Evolutionary conservation across 768 basidiomycete species (phyloP).

Genomic region (Udeniomyces megalosporus): DNA sequence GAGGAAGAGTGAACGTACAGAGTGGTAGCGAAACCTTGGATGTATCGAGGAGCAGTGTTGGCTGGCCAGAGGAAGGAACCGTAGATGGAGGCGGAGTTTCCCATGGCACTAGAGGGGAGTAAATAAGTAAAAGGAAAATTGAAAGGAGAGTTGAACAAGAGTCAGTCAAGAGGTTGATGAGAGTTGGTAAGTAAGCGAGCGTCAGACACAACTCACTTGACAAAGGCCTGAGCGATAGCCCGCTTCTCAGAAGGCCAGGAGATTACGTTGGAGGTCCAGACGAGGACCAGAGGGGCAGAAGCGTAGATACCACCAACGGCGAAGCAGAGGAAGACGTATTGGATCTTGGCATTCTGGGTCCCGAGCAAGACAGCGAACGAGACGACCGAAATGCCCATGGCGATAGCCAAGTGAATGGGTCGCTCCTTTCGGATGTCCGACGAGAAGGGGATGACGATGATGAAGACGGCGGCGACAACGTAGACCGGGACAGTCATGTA

Average conservation of each 20-base stretch:
- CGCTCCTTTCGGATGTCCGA: slow-evolving; percentile 28
- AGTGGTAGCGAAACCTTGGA: too few species aligned
- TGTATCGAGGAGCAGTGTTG: too few species aligned
- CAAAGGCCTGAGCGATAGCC: slow-evolving; percentile 26
- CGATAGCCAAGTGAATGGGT: slow-evolving; percentile 22
- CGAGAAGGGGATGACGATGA: slow-evolving; percentile 24
- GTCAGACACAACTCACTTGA: too few species aligned
- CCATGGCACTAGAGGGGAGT: too few species aligned
- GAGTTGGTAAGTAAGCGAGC: too few species aligned
- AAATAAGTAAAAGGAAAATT: too few species aligned
- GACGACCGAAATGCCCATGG: slow-evolving; percentile 18
- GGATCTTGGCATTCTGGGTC: slow-evolving; percentile 19
- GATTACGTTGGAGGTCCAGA: slow-evolving; percentile 30
- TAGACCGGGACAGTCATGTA: slow-evolving; percentile 28
- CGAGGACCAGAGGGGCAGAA: slow-evolving; percentile 23
- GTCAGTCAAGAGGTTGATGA: too few species aligned
- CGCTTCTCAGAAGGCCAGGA: slow-evolving; percentile 26
- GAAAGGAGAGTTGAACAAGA: too few species aligned
- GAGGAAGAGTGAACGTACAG: too few species aligned
- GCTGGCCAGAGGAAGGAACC: too few species aligned
- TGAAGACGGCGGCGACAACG: slow-evolving; percentile 18
- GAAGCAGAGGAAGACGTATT: slow-evolving; percentile 27
- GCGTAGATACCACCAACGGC: slow-evolving; percentile 23
- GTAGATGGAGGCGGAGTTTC: too few species aligned
- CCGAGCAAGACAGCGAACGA: slow-evolving; percentile 24